Percentiles rank a stretch among this genome's conserved stretches.
Evolutionary conservation across 106 monocot species (phyloP).

Genomic region (Platanthera guangdongensis): DNA sequence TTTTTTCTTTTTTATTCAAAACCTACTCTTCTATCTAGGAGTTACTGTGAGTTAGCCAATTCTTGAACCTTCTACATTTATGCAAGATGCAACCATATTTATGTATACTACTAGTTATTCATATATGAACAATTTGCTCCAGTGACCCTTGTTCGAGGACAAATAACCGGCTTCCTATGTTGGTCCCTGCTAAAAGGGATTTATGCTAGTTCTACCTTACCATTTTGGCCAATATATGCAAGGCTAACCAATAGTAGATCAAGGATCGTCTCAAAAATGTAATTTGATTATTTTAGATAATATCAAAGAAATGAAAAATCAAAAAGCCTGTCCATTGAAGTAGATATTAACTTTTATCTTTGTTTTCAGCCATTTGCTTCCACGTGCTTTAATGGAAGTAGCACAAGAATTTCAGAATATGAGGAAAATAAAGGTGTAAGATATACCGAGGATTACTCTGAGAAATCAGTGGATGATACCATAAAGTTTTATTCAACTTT

Average conservation of each 20-base stretch:
- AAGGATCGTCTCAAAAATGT: neutral
- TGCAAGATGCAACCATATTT: neutral
- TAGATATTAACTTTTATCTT: neutral
- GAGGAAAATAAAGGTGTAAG: slow-evolving; percentile 17
- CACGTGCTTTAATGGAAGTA: slow-evolving; percentile 17
- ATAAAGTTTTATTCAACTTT: slow-evolving; percentile 2
- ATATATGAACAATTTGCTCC: neutral
- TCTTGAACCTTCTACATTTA: neutral
- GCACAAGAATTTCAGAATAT: slow-evolving; percentile 16
- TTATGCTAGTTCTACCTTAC: neutral
- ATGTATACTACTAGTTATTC: neutral
- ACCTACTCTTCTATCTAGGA: neutral
- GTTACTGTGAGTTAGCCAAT: neutral
- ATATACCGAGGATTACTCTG: slow-evolving; percentile 9
- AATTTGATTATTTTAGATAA: neutral
- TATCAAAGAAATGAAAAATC: neutral
- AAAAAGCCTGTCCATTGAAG: neutral
- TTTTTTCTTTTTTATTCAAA: neutral
- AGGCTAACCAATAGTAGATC: neutral
- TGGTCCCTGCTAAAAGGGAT: neutral
- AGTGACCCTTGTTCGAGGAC: neutral
- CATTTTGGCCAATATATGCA: neutral
- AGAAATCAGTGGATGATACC: slow-evolving; percentile 3
- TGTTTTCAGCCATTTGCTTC: slow-evolving; percentile 18
- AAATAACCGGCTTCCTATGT: neutral